A percentile compares a stretch with the other conserved stretches of the same genome.
phyloP scores from a whole-genome alignment of 2,329 filamentous ascomycete species.

The Tolypocladium pustulatum region DNA sequence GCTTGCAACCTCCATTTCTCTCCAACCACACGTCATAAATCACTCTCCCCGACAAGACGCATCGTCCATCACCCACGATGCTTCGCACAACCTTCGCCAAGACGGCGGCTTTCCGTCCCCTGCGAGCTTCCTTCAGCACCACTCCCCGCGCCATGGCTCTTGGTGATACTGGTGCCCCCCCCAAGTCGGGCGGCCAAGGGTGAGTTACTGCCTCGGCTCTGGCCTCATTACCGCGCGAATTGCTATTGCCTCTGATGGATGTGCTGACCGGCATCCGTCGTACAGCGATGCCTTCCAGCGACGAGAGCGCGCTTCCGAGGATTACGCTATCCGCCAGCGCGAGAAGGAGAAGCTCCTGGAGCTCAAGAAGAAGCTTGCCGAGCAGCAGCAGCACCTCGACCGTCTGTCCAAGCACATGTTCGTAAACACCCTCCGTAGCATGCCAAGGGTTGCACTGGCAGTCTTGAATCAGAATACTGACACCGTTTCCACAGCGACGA shows the following conservation, averaged over 20 bases:
- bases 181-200: constrained; percentile 41
- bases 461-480: constrained; percentile 4
- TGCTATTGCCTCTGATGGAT: not conserved
- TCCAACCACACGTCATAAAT: constrained; percentile 4
- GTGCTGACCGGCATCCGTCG: constrained; percentile 2
- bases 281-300: constrained; percentile 81
- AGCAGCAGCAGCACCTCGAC: constrained; percentile 75
- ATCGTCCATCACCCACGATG: constrained; percentile 35
- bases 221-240: not conserved
- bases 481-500: constrained; percentile 50
- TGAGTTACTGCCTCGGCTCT: constrained; percentile 23
- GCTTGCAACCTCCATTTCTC: constrained; percentile 1
- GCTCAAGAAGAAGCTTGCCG: constrained; percentile 61
- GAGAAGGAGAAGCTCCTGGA: constrained; percentile 82
- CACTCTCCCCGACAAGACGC: not conserved
- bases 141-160: constrained; percentile 53
- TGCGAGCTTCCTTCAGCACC: constrained; percentile 50
- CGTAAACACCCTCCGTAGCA: constrained; percentile 16
- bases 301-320: constrained; percentile 81
- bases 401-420: constrained; percentile 83
- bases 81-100: constrained; percentile 54
- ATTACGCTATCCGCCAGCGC: constrained; percentile 73
- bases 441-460: not conserved
- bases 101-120: constrained; percentile 42
- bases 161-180: constrained; percentile 58